Conservation (phyloP, 208 protist genomes). For the Phytomonas sp. region DNA sequence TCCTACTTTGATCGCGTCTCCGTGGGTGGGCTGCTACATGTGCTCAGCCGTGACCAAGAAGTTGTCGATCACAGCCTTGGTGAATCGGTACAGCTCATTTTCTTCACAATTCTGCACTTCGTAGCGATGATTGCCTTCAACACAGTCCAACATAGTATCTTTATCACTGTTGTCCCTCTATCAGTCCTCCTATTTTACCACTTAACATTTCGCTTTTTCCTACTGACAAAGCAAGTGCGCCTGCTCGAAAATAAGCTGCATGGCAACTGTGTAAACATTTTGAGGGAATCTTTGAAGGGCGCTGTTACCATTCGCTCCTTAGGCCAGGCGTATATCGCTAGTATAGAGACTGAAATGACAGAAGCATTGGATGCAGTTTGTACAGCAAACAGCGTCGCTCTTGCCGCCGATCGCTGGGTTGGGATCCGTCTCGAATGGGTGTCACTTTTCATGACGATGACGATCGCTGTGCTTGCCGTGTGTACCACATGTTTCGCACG, state of each 20-base stretch:
- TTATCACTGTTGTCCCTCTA: conserved; percentile 55
- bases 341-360: conserved; percentile 40
- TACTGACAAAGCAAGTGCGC: conserved; percentile 60
- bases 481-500: conserved; percentile 27
- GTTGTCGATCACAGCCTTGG: conserved; percentile 51
- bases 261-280: conserved; percentile 31
- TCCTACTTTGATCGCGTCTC: conserved; percentile 73
- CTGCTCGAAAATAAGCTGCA: conserved; percentile 46
- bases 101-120: conserved; percentile 52
- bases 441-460: conserved; percentile 50
- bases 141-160: conserved; percentile 42
- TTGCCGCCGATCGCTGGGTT: conserved; percentile 64
- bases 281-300: conserved; percentile 57
- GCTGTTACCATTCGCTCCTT: conserved; percentile 59
- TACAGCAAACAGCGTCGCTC: conserved; percentile 34
- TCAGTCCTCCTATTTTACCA: conserved; percentile 64
- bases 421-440: conserved; percentile 62
- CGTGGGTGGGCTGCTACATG: conserved; percentile 37
- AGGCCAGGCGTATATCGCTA: conserved; percentile 25
- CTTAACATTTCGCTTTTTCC: conserved; percentile 55
- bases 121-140: conserved; percentile 54
- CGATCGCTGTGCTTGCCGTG: conserved; percentile 49
- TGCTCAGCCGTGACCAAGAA: conserved; percentile 63
- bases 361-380: conserved; percentile 53
- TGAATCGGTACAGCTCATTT: conserved; percentile 54